Base-by-base conservation (phyloP, 2,329 filamentous ascomycete genomes). In the Pyrenochaeta sp. region DNA sequence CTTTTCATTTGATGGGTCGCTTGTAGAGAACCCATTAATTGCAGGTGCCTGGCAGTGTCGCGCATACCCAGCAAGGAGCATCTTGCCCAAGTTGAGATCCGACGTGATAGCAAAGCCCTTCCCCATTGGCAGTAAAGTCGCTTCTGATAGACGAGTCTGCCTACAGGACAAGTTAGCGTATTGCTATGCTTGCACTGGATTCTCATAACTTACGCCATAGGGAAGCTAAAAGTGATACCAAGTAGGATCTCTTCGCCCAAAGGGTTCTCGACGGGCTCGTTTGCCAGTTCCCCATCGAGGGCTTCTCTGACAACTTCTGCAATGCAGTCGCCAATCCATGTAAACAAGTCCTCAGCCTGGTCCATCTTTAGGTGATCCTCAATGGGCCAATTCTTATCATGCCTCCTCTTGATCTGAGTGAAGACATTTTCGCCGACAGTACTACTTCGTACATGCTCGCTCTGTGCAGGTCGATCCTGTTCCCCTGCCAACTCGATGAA, bases 271-370 rank as follows among this genome's bases (percentile, higher is more conserved):
- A 52, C 32, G 36, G 54, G 54, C 14, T 45, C 49, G 17, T 53
- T 37, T 1, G 46, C 47, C 9, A 61, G 49, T 76, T 68, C 37
- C 31, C 72, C 66, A 4, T 78, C 66, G 55, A 82, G 80, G 7
- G 83, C 86, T 56, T 87, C 83, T 29, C 77, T 78, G 14, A 94
- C 87, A 3, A 93, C 89, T 55, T 89, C 82, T 12, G 89, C 89
- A 63, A 95, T 91, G 66, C 88, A 90, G 63, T 84, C 80, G 21
- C 90, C 91, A 61, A 95, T 91, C 90, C 90, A 95, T n/a, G 82
- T 77, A 72, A 95, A 95, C 2, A 94, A 78, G 51, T 87, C 86
- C 51, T 91, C 87, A 1, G 89, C 86, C 58, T 92, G 88, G 62
- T 92, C 86, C 72, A 84, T 85, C 69, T 92, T 92, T 58, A 92